Percentiles rank a stretch among this genome's conserved stretches.
phyloP scores from a whole-genome alignment of 1,284 basidiomycete genomes.

The Ganoderma sp. region DNA sequence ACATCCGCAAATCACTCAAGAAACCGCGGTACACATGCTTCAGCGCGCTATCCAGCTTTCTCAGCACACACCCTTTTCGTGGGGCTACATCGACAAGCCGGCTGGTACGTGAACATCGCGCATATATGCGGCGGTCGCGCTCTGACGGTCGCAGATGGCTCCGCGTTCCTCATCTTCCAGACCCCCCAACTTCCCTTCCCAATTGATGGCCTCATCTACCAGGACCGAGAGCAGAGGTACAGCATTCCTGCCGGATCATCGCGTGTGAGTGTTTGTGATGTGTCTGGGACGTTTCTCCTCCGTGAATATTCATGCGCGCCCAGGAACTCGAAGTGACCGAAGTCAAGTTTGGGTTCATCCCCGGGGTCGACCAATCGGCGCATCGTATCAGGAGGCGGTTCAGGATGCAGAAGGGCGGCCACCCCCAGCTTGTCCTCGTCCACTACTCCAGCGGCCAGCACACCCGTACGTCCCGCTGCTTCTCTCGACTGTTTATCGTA shows the following conservation, averaged over 20 bases:
- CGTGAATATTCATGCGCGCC: neutral
- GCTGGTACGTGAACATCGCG: slow-evolving; percentile 50
- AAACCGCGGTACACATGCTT: slow-evolving; percentile 65
- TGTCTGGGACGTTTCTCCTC: neutral
- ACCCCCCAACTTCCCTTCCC: slow-evolving; percentile 62
- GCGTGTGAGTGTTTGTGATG: slow-evolving; percentile 50
- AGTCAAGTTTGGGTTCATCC: slow-evolving; percentile 76
- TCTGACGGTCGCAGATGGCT: slow-evolving; percentile 57
- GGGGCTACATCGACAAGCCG: slow-evolving; percentile 78
- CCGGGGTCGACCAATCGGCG: slow-evolving; percentile 63
- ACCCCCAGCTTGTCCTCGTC: slow-evolving; percentile 69
- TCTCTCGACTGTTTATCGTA: slow-evolving; percentile 13
- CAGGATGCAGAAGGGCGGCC: slow-evolving; percentile 71
- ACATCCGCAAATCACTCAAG: slow-evolving; percentile 60
- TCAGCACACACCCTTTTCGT: slow-evolving; percentile 62
- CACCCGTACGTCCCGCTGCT: slow-evolving; percentile 53
- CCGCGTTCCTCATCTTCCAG: slow-evolving; percentile 65
- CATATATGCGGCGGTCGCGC: neutral
- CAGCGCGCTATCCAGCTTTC: slow-evolving; percentile 60
- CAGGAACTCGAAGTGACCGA: slow-evolving; percentile 80
- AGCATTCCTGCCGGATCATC: slow-evolving; percentile 52
- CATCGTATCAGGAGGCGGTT: slow-evolving; percentile 71
- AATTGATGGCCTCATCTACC: slow-evolving; percentile 73
- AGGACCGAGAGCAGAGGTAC: slow-evolving; percentile 69
- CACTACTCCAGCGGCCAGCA: slow-evolving; percentile 72